These are phyloP conservation scores for Pythium scleroteichum DNA, from an alignment of 352 stramenopile genomes.

Conservation along the genomic window DNA sequence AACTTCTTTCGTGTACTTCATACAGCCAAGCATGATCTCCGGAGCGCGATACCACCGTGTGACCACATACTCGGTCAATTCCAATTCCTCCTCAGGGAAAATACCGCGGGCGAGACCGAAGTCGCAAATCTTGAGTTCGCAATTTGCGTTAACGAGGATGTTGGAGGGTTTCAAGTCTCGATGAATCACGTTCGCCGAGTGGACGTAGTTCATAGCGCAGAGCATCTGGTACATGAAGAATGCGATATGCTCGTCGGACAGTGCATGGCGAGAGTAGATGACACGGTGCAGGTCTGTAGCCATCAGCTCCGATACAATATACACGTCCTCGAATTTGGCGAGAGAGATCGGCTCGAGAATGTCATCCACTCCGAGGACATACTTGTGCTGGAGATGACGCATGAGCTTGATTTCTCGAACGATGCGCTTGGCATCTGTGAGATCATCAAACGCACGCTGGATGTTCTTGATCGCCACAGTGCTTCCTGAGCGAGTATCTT, in stretches of 20 bases:
- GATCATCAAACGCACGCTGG: conserved; percentile 93
- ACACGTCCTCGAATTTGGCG: conserved; percentile 84
- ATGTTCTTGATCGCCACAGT: conserved; percentile 95
- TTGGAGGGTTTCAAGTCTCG: conserved; percentile 98
- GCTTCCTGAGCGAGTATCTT: conserved; percentile 40
- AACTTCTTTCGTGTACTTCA: conserved; percentile 86
- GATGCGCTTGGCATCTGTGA: conserved; percentile 99
- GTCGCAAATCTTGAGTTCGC: conserved; percentile 92
- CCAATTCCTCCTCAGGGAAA: conserved; percentile 68
- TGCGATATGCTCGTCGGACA: conserved; percentile 85
- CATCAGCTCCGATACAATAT: conserved; percentile 92
- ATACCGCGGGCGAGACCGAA: conserved; percentile 90
- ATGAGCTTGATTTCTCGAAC: conserved; percentile 96
- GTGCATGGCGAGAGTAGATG: conserved; percentile 86
- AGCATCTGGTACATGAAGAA: conserved; percentile 93
- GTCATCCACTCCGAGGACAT: conserved; percentile 80
- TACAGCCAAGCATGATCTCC: conserved; percentile 83
- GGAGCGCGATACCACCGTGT: conserved; percentile 70
- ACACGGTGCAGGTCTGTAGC: conserved; percentile 89
- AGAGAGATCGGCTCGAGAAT: conserved; percentile 69
- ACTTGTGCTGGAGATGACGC: conserved; percentile 91
- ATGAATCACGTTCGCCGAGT: conserved; percentile 94
- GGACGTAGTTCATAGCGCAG: conserved; percentile 92
- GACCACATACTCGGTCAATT: conserved; percentile 84
- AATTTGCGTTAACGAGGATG: conserved; percentile 95